Evolutionary conservation across 192 early-diverging fungal species (phyloP).

Genomic region (Chytriomyces sp.): DNA sequence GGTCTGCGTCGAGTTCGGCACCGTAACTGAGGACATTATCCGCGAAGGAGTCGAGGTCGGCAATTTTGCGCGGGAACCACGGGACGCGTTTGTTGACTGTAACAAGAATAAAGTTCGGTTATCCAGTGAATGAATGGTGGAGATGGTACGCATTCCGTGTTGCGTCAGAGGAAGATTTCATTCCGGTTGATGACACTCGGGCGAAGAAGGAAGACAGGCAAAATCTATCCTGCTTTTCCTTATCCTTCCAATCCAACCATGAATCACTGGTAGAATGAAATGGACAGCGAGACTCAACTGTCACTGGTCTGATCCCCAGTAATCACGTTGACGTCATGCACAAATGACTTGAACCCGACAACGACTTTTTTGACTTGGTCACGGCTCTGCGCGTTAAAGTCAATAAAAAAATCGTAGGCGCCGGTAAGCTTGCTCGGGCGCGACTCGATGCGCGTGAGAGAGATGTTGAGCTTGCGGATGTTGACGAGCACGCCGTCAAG

Average conservation of each 20-base stretch:
- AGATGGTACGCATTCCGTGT: too few relatives aligned
- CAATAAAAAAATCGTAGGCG: slow-evolving; percentile 93
- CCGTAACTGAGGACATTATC: slow-evolving; percentile 93
- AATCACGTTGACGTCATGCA: slow-evolving; percentile 72
- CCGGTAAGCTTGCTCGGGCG: slow-evolving; percentile 81
- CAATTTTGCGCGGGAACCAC: slow-evolving; percentile 94
- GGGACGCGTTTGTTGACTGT: too few relatives aligned
- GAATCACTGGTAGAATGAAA: too few relatives aligned
- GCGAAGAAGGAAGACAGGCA: too few relatives aligned
- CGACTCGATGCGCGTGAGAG: slow-evolving; percentile 91
- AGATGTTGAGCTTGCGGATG: slow-evolving; percentile 71
- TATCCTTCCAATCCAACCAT: too few relatives aligned
- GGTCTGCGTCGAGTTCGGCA: slow-evolving; percentile 72
- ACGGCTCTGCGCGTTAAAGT: slow-evolving; percentile 71
- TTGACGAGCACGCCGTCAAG: slow-evolving; percentile 79
- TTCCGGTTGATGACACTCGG: too few relatives aligned
- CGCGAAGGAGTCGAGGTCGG: slow-evolving; percentile 89
- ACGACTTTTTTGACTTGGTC: slow-evolving; percentile 66
- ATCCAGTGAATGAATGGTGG: too few relatives aligned
- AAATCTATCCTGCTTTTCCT: too few relatives aligned
- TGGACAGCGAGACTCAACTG: too few relatives aligned
- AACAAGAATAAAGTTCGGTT: too few relatives aligned
- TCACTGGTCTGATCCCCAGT: slow-evolving; percentile 56
- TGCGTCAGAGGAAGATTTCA: too few relatives aligned
- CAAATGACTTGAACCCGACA: slow-evolving; percentile 67